A percentile compares a stretch with the other conserved stretches of the same genome.
phyloP scores from a whole-genome alignment of 768 basidiomycete genomes.

The Auricularia sp. region DNA sequence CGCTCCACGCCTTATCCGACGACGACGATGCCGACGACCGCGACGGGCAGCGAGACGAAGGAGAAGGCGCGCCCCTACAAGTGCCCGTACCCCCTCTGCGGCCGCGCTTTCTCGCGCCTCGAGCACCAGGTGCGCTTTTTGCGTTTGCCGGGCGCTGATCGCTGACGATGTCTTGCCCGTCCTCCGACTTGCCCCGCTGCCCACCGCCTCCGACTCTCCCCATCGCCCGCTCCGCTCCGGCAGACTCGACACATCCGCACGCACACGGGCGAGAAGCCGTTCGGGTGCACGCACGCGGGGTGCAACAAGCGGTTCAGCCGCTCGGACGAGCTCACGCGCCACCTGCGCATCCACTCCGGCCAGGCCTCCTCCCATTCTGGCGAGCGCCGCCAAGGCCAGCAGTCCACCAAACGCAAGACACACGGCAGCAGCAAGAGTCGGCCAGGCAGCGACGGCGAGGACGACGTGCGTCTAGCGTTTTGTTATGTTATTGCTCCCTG shows the following conservation, averaged over 20 bases:
- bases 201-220: not conserved
- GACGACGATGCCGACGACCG: not conserved
- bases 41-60: not conserved
- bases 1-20: no score
- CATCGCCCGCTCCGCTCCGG: constrained; percentile 14
- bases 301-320: constrained; percentile 98
- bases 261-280: constrained; percentile 97
- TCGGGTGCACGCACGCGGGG: constrained; percentile 80
- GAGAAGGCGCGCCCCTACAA: constrained; percentile 72
- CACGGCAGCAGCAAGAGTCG: constrained; percentile 45
- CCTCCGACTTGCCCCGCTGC: constrained; percentile 7
- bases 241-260: constrained; percentile 97
- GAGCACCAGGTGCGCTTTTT: constrained; percentile 75
- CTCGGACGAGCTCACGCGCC: constrained; percentile 96
- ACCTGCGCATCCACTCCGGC: constrained; percentile 73
- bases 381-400: constrained; percentile 12
- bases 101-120: constrained; percentile 89
- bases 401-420: no score
- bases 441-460: constrained; percentile 62
- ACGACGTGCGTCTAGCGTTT: constrained; percentile 47
- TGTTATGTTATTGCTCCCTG: not conserved
- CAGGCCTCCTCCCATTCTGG: not conserved
- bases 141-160: not conserved
- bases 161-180: not conserved
- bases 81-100: constrained; percentile 85